Evolutionary conservation across 495 filamentous ascomycete species (phyloP).

Genomic region (Tuber umbilicatum): DNA sequence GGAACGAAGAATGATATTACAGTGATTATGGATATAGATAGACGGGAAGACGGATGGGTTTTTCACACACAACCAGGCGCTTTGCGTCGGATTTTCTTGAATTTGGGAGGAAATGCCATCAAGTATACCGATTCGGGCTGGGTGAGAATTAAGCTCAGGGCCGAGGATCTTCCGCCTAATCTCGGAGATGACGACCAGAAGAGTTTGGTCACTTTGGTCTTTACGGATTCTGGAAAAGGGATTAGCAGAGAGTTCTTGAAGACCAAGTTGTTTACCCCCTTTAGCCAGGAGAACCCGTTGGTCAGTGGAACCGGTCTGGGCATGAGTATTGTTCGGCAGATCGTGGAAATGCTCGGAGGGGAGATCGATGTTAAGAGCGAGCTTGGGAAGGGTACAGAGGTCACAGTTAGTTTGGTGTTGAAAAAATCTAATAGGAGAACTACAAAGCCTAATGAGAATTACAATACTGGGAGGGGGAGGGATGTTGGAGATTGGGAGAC

Average conservation of each 20-base stretch:
- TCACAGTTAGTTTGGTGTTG: conserved; percentile 47
- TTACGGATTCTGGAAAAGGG: conserved; percentile 62
- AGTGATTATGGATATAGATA: conserved; percentile 59
- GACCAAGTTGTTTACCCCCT: conserved; percentile 61
- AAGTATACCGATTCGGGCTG: conserved; percentile 67
- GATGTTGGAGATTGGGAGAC: conserved; percentile 13
- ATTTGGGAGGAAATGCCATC: conserved; percentile 73
- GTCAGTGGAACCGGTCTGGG: conserved; percentile 64
- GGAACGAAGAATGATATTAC: conserved; percentile 46
- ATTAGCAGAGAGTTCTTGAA: conserved; percentile 65
- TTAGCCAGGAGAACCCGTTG: conserved; percentile 62
- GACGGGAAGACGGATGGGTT: conserved; percentile 50
- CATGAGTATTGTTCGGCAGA: conserved; percentile 61
- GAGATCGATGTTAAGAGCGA: conserved; percentile 57
- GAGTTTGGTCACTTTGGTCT: conserved; percentile 47
- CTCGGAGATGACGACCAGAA: conserved; percentile 31
- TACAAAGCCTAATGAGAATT: not conserved
- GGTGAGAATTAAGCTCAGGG: conserved; percentile 56
- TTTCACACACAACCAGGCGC: conserved; percentile 67
- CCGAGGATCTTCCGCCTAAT: conserved; percentile 42
- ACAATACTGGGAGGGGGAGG: not conserved
- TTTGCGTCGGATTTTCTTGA: conserved; percentile 69
- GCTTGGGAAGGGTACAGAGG: conserved; percentile 53
- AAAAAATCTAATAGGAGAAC: conserved; percentile 12
- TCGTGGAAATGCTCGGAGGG: conserved; percentile 54